phyloP scores from a whole-genome alignment of 116 monocot genomes.

The Iris pallida region DNA sequence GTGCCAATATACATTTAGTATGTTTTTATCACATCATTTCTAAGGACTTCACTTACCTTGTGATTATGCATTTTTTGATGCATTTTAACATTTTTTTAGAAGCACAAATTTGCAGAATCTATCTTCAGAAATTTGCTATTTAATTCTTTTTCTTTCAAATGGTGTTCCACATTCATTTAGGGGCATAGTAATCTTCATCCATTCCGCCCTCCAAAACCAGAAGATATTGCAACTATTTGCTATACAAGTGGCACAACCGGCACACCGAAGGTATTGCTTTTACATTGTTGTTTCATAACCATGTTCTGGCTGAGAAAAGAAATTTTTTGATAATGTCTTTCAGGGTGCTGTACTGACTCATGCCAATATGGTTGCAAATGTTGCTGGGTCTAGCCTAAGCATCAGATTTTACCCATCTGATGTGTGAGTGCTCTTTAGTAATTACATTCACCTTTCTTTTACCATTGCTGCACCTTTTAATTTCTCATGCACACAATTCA shows the following conservation, averaged over 20 bases:
- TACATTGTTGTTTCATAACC: constrained; percentile 1
- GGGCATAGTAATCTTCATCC: constrained; percentile 63
- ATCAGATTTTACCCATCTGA: constrained; percentile 63
- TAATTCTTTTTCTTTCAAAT: constrained; percentile 1
- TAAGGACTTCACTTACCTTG: no score
- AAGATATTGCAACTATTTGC: constrained; percentile 94
- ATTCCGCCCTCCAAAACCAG: constrained; percentile 81
- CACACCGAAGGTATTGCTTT: constrained; percentile 77
- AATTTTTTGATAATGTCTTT: constrained; percentile 2
- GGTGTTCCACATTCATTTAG: constrained; percentile 26
- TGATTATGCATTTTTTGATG: no score
- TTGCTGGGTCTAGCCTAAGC: constrained; percentile 44
- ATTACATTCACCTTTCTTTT: constrained; percentile 4
- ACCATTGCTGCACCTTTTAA: not conserved
- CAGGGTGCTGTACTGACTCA: constrained; percentile 86
- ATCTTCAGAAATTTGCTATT: constrained; percentile 2
- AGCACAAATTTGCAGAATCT: not conserved
- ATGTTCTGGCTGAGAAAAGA: not conserved
- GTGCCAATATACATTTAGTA: no score
- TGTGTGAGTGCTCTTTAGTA: constrained; percentile 35
- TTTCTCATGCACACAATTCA: not conserved
- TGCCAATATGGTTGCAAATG: constrained; percentile 85
- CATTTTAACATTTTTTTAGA: no score
- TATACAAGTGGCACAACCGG: constrained; percentile 99
- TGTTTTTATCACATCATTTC: no score